Conservation (phyloP, 495 filamentous ascomycete species). For the Penicillium flavigenum region DNA sequence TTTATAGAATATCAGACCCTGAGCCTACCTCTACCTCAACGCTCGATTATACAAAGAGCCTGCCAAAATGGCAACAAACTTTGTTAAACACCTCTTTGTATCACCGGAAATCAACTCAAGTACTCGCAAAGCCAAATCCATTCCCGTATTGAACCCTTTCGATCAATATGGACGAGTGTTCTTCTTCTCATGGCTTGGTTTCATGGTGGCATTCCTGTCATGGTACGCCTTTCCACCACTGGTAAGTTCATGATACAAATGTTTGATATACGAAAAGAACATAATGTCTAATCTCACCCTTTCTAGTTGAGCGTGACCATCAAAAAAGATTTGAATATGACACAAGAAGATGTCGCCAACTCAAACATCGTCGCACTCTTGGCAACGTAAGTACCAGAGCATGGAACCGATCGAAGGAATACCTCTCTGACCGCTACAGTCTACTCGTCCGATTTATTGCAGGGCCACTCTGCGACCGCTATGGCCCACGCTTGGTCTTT, state of each 20-base stretch:
- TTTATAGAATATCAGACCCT: background rate
- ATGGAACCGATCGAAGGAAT: background rate
- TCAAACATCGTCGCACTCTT: constrained; percentile 87
- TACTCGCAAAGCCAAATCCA: constrained; percentile 75
- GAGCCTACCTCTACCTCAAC: background rate
- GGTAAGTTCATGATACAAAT: constrained; percentile 47
- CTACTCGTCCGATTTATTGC: constrained; percentile 78
- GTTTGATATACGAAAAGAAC: background rate
- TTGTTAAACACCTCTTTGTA: constrained; percentile 29
- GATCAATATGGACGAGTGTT: constrained; percentile 86
- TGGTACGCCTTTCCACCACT: constrained; percentile 84
- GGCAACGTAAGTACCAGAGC: constrained; percentile 66
- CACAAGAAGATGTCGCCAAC: constrained; percentile 72
- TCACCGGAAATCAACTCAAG: constrained; percentile 63
- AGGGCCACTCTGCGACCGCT: constrained; percentile 81
- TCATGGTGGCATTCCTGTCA: constrained; percentile 93
- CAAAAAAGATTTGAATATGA: constrained; percentile 71
- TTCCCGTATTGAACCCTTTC: constrained; percentile 78
- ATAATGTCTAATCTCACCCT: background rate
- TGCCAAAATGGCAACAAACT: constrained; percentile 22
- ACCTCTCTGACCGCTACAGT: constrained; percentile 40
- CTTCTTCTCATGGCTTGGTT: constrained; percentile 93
- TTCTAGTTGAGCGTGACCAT: constrained; percentile 70
- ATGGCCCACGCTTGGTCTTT: constrained; percentile 80
- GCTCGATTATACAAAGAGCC: constrained; percentile 2